These are phyloP conservation scores for Pichia cephalocereana DNA, from an alignment of 805 yeast genomes.

Conservation along the genomic window DNA sequence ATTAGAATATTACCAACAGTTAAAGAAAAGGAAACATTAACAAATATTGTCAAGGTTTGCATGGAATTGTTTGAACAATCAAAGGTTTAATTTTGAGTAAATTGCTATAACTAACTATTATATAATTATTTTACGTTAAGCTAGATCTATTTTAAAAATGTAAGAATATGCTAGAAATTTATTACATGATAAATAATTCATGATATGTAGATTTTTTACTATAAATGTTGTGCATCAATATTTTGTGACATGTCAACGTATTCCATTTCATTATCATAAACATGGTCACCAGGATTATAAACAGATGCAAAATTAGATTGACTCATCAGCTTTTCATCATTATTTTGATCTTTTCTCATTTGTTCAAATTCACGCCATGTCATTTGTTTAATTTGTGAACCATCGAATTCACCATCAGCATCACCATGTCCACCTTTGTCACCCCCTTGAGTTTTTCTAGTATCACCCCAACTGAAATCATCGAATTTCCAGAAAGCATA, in stretches of 20 bases:
- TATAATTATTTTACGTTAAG: too few species aligned
- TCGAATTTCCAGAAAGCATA: slow-evolving; percentile 94
- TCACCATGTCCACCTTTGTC: slow-evolving; percentile 63
- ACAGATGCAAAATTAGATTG: slow-evolving; percentile 17
- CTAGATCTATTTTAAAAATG: too few species aligned
- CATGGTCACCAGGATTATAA: slow-evolving; percentile 17
- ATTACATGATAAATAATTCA: neutral
- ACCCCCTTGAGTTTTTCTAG: slow-evolving; percentile 68
- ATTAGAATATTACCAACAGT: neutral
- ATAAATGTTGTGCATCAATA: neutral
- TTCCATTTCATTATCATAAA: slow-evolving; percentile 7
- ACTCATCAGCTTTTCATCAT: slow-evolving; percentile 1
- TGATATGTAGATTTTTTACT: too few species aligned
- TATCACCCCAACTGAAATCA: slow-evolving; percentile 95
- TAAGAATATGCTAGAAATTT: too few species aligned
- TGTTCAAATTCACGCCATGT: slow-evolving; percentile 92
- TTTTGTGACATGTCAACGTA: slow-evolving; percentile 10
- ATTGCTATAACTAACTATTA: too few species aligned
- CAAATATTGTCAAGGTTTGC: neutral
- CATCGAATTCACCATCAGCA: slow-evolving; percentile 77
- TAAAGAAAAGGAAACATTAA: neutral
- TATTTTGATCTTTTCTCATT: slow-evolving; percentile 31
- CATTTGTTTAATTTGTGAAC: slow-evolving; percentile 83
- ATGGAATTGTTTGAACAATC: neutral
- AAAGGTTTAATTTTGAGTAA: neutral